phyloP scores from a whole-genome alignment of 1,284 basidiomycete genomes.

The Exobasidium cylindrosporum region DNA sequence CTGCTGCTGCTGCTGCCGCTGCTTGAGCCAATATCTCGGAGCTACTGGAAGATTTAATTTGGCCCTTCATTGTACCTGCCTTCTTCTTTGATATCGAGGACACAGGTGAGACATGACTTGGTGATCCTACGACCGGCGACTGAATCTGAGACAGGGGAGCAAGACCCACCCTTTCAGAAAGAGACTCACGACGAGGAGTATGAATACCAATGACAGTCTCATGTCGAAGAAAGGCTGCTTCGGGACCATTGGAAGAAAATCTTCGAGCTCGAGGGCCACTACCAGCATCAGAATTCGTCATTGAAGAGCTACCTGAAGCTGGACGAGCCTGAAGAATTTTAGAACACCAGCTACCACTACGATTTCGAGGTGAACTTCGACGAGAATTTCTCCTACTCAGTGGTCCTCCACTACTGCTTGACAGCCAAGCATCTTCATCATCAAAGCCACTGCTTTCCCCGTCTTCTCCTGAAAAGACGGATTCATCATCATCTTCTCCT shows the following conservation, averaged over 20 bases:
- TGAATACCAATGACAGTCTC: slow-evolving; percentile 49
- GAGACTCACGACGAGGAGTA: slow-evolving; percentile 33
- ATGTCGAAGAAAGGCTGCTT: slow-evolving; percentile 40
- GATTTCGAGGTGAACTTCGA: not conserved
- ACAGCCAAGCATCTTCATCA: slow-evolving; percentile 7
- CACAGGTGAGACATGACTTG: slow-evolving; percentile 3
- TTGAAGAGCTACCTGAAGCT: slow-evolving; percentile 5
- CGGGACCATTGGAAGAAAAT: slow-evolving; percentile 38
- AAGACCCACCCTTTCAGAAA: slow-evolving; percentile 15
- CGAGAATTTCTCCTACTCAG: not conserved
- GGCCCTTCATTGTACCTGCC: not conserved
- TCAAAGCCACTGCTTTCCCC: not conserved
- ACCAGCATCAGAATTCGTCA: not conserved
- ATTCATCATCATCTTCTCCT: slow-evolving; percentile 11
- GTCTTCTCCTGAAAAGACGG: not conserved
- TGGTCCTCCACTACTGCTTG: not conserved
- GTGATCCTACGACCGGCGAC: slow-evolving; percentile 13
- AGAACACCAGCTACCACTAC: not conserved
- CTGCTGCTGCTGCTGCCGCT: slow-evolving; percentile 33
- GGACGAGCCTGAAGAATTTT: not conserved
- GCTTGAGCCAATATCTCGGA: slow-evolving; percentile 28
- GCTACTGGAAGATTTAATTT: slow-evolving; percentile 19
- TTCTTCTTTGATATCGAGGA: slow-evolving; percentile 21
- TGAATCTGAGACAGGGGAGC: slow-evolving; percentile 32
- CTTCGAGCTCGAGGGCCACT: slow-evolving; percentile 16